Evolutionary conservation across 108 stramenopile species (phyloP).

Genomic region (Fragilaria radians): DNA sequence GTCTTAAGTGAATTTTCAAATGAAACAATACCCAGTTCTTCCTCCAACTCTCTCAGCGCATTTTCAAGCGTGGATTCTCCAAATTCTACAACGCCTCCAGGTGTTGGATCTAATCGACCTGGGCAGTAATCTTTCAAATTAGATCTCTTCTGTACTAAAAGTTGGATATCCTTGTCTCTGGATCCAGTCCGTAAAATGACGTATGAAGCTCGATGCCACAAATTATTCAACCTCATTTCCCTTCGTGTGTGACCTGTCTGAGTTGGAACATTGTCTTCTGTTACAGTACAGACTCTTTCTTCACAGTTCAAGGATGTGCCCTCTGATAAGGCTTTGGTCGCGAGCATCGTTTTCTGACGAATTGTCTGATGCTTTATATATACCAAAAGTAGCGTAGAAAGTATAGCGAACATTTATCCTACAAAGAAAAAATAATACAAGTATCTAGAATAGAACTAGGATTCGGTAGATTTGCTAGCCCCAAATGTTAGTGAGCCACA

Average conservation of each 20-base stretch:
- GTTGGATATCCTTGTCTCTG: conserved; percentile 13
- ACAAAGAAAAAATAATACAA: no score
- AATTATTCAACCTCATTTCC: conserved; percentile 35
- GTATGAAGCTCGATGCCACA: conserved; percentile 63
- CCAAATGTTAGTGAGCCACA: no score
- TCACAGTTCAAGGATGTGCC: conserved; percentile 35
- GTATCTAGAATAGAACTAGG: no score
- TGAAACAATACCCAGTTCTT: conserved; percentile 56
- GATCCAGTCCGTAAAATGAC: conserved; percentile 25
- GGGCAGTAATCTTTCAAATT: conserved; percentile 53
- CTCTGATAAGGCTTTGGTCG: conserved; percentile 9
- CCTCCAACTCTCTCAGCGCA: conserved; percentile 41
- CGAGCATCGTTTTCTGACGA: conserved; percentile 1
- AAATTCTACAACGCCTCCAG: conserved; percentile 56
- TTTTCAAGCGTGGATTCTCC: conserved; percentile 41
- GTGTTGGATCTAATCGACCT: conserved; percentile 44
- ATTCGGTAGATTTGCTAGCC: no score
- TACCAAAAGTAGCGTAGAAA: no score
- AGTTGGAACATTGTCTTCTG: conserved; percentile 27
- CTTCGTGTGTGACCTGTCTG: conserved; percentile 18
- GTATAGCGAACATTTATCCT: no score
- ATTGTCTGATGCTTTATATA: no score
- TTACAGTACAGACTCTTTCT: conserved; percentile 43
- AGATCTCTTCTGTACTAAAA: conserved; percentile 41
- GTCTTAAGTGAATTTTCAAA: background rate